Base-by-base conservation (phyloP, 2,329 filamentous ascomycete species). In the Lachnellula occidentalis region DNA sequence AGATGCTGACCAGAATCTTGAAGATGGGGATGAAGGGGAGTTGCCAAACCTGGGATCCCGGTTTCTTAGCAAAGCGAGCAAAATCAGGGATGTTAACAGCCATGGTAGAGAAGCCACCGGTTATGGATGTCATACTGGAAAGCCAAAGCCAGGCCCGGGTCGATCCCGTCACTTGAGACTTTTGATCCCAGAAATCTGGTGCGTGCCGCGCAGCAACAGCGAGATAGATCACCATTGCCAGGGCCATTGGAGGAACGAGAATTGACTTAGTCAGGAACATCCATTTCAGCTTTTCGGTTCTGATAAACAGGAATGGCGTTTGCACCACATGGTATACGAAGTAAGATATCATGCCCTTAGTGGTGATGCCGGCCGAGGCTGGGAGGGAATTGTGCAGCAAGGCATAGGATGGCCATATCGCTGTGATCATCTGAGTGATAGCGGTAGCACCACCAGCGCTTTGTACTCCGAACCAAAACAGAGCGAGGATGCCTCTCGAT, bases 331-430 rank as follows among this genome's bases (percentile, higher is more conserved):
- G 46, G 34, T 51, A 60, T 15, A 83, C 60, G 57, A 83, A 76
- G 60, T 80, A 80, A 27, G 72, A 73, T 17, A 80, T 60, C 72
- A 84, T 72, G 5, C 76, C 76, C 56, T 79, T 74, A 3, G 76
- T 78, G 4, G 76, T 79, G 46, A 81, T 80, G 14, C 79, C 79
- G 14, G 47, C 51, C 24, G 78, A 74, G 7, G 66, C 70, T 2
- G 67, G 69, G 2, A 83, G 71, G 14, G 71, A 68, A 59, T 84
- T 84, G 0, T 75, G 72, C 6, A 83, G 68, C 12, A 43, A 17
- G 0, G 70, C 69, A 3, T 75, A 67, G 14, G 73, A 76, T 0
- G 80, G 80, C 76, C 79, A 82, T 43, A 73, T 71, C 14, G 74
- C 71, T 5, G 67, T 69, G 31, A 76, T 65, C 56, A 76, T 73